phyloP scores from a whole-genome alignment of 768 basidiomycete species.

The Tephrocybe sp. region DNA sequence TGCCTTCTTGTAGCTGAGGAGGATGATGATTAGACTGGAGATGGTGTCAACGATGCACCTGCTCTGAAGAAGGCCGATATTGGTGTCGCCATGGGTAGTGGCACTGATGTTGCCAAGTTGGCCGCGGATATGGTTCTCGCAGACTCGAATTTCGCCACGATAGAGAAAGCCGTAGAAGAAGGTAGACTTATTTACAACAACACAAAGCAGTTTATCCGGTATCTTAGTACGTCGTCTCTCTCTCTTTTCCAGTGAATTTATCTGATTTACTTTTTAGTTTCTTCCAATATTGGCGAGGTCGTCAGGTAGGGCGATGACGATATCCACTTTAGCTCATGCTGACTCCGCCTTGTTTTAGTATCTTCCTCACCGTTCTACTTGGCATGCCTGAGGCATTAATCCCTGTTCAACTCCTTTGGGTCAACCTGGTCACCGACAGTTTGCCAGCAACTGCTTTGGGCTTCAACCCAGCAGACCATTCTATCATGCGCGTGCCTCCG shows the following conservation, averaged over 20 bases:
- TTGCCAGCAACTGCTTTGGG: conserved; percentile 95
- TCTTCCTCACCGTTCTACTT: conserved; percentile 94
- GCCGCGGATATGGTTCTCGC: conserved; percentile 98
- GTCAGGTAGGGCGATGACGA: conserved; percentile 50
- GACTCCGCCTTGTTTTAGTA: conserved; percentile 39
- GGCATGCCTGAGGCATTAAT: conserved; percentile 99
- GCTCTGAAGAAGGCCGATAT: conserved; percentile 97
- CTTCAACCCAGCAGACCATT: conserved; percentile 95
- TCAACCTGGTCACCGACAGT: conserved; percentile 96
- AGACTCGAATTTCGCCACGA: conserved; percentile 96
- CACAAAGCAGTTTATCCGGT: conserved; percentile 99
- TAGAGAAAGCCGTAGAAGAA: conserved; percentile 96
- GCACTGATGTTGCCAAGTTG: conserved; percentile 96
- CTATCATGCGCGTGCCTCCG: conserved; percentile 95
- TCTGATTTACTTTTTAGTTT: conserved; percentile 46
- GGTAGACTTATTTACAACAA: conserved; percentile 98
- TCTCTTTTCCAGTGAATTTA: not conserved
- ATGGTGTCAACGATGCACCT: conserved; percentile 98
- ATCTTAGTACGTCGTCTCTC: conserved; percentile 68
- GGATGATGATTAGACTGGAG: conserved; percentile 71
- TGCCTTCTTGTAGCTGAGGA: conserved; percentile 1
- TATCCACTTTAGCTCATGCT: conserved; percentile 19
- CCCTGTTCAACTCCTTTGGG: conserved; percentile 97
- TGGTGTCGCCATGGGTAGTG: conserved; percentile 98
- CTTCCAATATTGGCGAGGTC: conserved; percentile 96